phyloP scores from a whole-genome alignment of 805 yeast genomes.

The Teunomyces gatunensis region DNA sequence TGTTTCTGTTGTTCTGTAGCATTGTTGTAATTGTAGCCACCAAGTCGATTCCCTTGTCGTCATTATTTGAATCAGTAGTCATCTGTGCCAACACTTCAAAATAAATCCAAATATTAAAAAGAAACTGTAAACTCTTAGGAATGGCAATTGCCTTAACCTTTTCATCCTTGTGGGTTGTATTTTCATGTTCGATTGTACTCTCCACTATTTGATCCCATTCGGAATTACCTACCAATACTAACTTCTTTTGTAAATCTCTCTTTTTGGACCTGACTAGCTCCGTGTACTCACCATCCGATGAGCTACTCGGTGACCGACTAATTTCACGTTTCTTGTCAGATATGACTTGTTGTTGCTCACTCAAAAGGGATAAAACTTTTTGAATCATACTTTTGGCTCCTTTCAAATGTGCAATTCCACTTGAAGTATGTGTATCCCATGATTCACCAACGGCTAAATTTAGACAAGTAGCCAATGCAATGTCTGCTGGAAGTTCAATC shows the following conservation, averaged over 20 bases:
- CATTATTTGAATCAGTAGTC: constrained; percentile 50
- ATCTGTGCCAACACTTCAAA: constrained; percentile 66
- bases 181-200: constrained; percentile 6
- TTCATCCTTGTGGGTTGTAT: constrained; percentile 5
- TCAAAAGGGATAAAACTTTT: constrained; percentile 36
- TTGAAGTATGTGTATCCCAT: constrained; percentile 65
- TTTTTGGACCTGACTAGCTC: constrained; percentile 6
- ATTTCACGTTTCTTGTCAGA: constrained; percentile 11
- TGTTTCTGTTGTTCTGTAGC: constrained; percentile 21
- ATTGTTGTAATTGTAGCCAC: constrained; percentile 40
- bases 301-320: constrained; percentile 7
- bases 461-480: constrained; percentile 64
- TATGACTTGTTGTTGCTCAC: constrained; percentile 19
- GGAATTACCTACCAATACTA: constrained; percentile 29
- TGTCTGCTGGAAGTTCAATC: constrained; percentile 51
- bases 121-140: constrained; percentile 47
- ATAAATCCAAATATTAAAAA: constrained; percentile 66
- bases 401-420: constrained; percentile 66
- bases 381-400: constrained; percentile 65
- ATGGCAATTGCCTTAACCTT: constrained; percentile 11
- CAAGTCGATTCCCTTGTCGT: constrained; percentile 42
- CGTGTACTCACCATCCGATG: constrained; percentile 4
- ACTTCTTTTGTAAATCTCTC: constrained; percentile 17
- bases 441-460: constrained; percentile 64
- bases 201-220: constrained; percentile 32